Percentiles rank a stretch among this genome's conserved stretches.
phyloP scores from a whole-genome alignment of 176 grass and related monocot genomes.

The Oryza coarctata region DNA sequence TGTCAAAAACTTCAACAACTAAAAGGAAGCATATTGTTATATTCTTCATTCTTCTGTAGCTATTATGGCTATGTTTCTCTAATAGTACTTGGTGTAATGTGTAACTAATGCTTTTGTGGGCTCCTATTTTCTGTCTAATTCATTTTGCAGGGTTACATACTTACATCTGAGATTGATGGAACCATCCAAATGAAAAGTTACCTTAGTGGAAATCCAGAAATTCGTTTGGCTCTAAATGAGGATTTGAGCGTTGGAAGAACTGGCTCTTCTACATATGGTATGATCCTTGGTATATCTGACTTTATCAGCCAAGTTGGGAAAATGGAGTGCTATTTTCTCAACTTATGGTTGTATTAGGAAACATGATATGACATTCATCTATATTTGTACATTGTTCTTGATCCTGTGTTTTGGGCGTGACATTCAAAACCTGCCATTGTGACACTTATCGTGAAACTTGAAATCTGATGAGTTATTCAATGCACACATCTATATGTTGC shows the following conservation, averaged over 20 bases:
- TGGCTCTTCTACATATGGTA: conserved; percentile 72
- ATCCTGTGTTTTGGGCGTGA: conserved; percentile 22
- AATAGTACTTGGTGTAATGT: conserved; percentile 3
- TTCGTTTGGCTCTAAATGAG: conserved; percentile 96
- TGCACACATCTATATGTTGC: background rate
- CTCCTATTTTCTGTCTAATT: conserved; percentile 21
- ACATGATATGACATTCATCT: background rate
- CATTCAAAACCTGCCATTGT: background rate
- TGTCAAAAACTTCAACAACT: background rate
- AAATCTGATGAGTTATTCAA: conserved; percentile 8
- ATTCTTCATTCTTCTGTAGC: conserved; percentile 20
- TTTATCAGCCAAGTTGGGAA: background rate
- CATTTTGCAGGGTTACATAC: conserved; percentile 82
- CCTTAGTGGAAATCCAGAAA: conserved; percentile 94
- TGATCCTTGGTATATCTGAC: conserved; percentile 1
- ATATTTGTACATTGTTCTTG: background rate
- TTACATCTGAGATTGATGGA: conserved; percentile 98
- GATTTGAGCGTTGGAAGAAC: conserved; percentile 90
- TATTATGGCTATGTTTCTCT: conserved; percentile 4
- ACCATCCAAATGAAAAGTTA: conserved; percentile 99
- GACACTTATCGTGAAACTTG: background rate
- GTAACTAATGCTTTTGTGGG: background rate
- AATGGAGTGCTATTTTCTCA: background rate
- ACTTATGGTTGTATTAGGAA: background rate
- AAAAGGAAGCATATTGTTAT: background rate